Evolutionary conservation across 208 protist species (phyloP).

Genomic region (Angomonas ambiguus): DNA sequence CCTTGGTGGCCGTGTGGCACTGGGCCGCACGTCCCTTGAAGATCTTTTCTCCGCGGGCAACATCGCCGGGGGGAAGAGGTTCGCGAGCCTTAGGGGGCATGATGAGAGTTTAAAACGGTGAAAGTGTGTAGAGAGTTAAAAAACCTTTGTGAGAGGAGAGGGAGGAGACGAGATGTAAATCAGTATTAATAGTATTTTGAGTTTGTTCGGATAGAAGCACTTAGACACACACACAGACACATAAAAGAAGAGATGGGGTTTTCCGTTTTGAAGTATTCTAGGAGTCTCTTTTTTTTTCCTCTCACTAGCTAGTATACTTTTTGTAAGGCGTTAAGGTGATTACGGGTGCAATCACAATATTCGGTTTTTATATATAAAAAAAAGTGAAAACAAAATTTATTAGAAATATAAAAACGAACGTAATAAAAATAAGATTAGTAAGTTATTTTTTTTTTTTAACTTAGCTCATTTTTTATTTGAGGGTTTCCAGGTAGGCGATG

Average conservation of each 20-base stretch:
- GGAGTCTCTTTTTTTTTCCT: neutral
- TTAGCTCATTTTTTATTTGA: conserved; percentile 37
- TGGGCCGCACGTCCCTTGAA: conserved; percentile 93
- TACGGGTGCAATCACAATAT: neutral
- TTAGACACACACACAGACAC: neutral
- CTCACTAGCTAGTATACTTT: neutral
- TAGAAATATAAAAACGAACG: conserved; percentile 2
- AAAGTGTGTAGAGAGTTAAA: neutral
- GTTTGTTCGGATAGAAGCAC: too few relatives aligned
- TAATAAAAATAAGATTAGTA: neutral
- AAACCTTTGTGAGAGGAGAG: neutral
- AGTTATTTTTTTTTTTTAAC: too few relatives aligned
- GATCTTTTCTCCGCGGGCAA: conserved; percentile 84
- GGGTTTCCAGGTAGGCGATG: conserved; percentile 91
- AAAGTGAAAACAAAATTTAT: conserved; percentile 7
- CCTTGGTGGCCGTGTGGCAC: conserved; percentile 89
- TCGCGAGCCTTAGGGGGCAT: conserved; percentile 72
- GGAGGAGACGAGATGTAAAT: neutral
- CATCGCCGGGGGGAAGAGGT: conserved; percentile 76
- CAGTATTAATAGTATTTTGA: neutral
- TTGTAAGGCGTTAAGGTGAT: too few relatives aligned
- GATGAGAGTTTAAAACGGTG: neutral
- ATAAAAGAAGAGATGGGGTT: too few relatives aligned
- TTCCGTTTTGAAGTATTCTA: too few relatives aligned
- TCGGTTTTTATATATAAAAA: neutral